A percentile compares a stretch with the other conserved stretches of the same genome.
phyloP scores from a whole-genome alignment of 208 protist species.

The Porcisia hertigi region DNA sequence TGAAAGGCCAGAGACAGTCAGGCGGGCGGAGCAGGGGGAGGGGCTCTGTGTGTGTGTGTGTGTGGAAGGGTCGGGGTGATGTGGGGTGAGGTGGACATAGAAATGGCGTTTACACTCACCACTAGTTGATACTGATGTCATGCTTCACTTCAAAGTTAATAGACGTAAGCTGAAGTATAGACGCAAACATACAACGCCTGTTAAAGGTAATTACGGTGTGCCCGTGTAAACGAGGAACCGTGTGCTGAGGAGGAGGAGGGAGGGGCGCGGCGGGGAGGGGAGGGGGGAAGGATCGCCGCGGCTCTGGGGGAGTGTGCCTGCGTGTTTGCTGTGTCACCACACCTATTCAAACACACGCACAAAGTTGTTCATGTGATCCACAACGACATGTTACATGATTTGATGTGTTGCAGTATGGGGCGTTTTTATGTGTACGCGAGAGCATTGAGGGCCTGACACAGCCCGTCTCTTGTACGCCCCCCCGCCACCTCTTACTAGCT shows the following conservation, averaged over 20 bases:
- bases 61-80: no score
- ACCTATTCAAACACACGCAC: neutral
- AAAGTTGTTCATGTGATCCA: neutral
- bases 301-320: neutral
- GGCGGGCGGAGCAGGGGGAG: no score
- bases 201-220: neutral
- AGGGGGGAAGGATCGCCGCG: neutral
- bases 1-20: neutral
- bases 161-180: neutral
- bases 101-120: neutral
- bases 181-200: neutral
- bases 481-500: neutral
- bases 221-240: neutral
- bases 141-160: neutral
- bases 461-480: no score
- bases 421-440: neutral
- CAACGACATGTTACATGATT: neutral
- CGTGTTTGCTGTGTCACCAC: neutral
- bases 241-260: neutral
- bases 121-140: neutral
- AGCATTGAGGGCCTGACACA: neutral
- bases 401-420: neutral
- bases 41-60: no score
- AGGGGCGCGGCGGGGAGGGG: neutral
- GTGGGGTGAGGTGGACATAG: neutral